Conservation (phyloP, 1,284 basidiomycete species). For the Taiwanofungus camphoratus region DNA sequence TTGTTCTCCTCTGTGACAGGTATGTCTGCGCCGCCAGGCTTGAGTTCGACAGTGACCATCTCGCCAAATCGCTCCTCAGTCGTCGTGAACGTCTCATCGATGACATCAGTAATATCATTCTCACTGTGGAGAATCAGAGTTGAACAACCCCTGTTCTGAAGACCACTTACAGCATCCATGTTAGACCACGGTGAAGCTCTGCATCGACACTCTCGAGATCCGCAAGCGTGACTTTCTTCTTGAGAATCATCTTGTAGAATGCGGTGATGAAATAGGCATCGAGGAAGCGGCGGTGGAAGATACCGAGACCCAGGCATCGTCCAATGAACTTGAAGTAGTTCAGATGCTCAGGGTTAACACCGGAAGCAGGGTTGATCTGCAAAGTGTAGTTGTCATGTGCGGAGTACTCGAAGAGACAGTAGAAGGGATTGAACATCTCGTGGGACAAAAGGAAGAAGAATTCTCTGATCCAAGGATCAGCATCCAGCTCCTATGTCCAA, state of each 20-base stretch:
- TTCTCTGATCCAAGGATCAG: constrained; percentile 53
- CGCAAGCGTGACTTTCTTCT: constrained; percentile 79
- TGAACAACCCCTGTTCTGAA: neutral
- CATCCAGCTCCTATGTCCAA: neutral
- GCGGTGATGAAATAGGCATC: constrained; percentile 99
- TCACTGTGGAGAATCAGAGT: constrained; percentile 45
- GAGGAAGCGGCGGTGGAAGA: constrained; percentile 98
- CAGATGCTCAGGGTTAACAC: constrained; percentile 97
- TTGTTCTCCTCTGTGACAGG: constrained; percentile 97
- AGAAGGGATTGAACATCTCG: constrained; percentile 99
- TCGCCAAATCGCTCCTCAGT: constrained; percentile 98
- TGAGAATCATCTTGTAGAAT: constrained; percentile 98
- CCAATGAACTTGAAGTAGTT: constrained; percentile 99
- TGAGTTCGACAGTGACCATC: constrained; percentile 90
- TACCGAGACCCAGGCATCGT: constrained; percentile 87
- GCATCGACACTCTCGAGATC: constrained; percentile 91
- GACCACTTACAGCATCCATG: constrained; percentile 89
- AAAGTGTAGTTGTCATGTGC: constrained; percentile 99
- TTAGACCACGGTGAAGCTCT: constrained; percentile 85
- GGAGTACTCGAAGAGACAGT: constrained; percentile 98
- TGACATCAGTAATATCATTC: constrained; percentile 91
- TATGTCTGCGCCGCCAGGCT: constrained; percentile 79
- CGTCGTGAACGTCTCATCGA: constrained; percentile 92
- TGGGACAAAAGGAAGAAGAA: constrained; percentile 99
- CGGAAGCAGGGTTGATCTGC: constrained; percentile 96